These are phyloP conservation scores for Haplosporangium gracile DNA, from an alignment of 192 early-diverging fungal species.

Conservation along the genomic window DNA sequence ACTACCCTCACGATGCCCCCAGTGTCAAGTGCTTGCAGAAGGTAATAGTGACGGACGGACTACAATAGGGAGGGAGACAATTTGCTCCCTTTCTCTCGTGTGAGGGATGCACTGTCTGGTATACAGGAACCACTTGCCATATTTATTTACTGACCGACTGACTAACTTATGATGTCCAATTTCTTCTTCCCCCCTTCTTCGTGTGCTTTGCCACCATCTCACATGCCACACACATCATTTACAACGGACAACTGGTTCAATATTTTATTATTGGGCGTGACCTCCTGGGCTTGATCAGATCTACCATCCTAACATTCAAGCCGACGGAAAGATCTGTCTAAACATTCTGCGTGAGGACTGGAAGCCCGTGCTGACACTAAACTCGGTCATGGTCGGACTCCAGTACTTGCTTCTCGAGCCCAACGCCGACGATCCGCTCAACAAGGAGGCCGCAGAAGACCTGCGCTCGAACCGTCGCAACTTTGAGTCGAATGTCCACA, in stretches of 20 bases:
- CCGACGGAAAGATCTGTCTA: conserved; percentile 96
- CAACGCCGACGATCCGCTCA: conserved; percentile 97
- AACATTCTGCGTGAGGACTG: conserved; percentile 99
- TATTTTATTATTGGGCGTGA: neutral
- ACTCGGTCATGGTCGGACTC: conserved; percentile 90
- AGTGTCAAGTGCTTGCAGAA: conserved; percentile 92
- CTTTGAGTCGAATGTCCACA: conserved; percentile 84
- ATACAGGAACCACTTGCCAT: neutral
- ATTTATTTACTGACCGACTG: neutral
- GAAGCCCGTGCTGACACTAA: conserved; percentile 97
- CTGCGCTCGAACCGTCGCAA: conserved; percentile 75
- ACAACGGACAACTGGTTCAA: too few species aligned
- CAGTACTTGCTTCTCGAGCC: conserved; percentile 95
- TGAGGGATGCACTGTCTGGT: neutral
- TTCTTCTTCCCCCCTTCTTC: neutral
- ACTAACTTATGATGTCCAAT: neutral
- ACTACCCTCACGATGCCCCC: conserved; percentile 96
- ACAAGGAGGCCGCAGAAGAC: conserved; percentile 94
- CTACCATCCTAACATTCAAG: conserved; percentile 98
- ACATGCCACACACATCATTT: neutral
- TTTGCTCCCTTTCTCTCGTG: neutral
- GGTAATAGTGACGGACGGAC: conserved; percentile 56
- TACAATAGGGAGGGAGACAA: neutral
- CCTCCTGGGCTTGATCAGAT: conserved; percentile 64
- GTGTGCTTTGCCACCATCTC: neutral